Evolutionary conservation across 306 rosid species (phyloP), one percentile per base, ranked within the genome.

Genomic region (Dryas octopetala): DNA sequence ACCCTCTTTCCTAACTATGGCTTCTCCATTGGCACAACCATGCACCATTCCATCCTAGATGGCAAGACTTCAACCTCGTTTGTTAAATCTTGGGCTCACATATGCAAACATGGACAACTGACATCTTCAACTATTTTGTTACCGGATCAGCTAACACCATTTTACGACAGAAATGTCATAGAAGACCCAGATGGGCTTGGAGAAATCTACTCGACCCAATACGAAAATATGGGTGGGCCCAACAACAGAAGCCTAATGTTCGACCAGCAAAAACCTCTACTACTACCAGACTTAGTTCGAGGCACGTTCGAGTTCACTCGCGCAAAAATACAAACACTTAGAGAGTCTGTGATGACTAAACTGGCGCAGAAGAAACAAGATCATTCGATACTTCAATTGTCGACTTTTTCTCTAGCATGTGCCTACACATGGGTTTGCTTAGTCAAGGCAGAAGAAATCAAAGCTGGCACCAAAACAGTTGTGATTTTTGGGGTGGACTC

Each of bases 1-100:
- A 82, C 90, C 4, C 45, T 85, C 8, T 88, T 84, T 52, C 88
- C 85, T 2, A 72, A 68, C 71, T 15, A 43, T 14, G 89, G 90
- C 0, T 76, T 89, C 45, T 86, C 82, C 28, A 78, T 89, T 15
- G 89, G 83, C 62, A 45, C 80, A 16, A 44, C 82, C 60, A 43
- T 81, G 3, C 88, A 86, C 81, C 89, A 84, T 74, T 87, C 86
- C 1, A 71, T 74, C 52, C 61, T 82, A 0, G 90, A 86, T 48
- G 90, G 87, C 5, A 82, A 70, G 19, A 73, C 73, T 1, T 76
- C 85, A 40, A 78, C 80, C 9, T 66, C 74, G 40, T 80, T 80
- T 11, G 43, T 74, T n/a, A 79, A 79, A 59, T 7, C 71, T 49
- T 79, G 79, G 83, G 68, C 83, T 68, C 41, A 46, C 19, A 26